Conservation (phyloP, 192 early-diverging fungal species). For the Coemansia sp. region DNA sequence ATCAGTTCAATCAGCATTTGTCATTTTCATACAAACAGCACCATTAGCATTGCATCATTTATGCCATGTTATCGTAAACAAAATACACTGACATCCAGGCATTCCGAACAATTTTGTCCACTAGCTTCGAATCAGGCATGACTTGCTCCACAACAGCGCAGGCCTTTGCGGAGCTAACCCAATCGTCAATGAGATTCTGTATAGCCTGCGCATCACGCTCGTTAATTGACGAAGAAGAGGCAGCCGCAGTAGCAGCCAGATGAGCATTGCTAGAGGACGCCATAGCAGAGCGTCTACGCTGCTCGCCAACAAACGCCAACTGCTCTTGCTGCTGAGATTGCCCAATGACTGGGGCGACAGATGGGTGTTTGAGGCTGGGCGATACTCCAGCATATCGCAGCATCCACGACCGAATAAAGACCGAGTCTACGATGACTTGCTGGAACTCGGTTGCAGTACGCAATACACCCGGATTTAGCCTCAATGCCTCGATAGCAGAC, state of each 20-base stretch:
- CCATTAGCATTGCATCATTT: neutral
- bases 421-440: conserved; percentile 34
- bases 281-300: conserved; percentile 2
- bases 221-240: conserved; percentile 9
- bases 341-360: neutral
- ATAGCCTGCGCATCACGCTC: conserved; percentile 35
- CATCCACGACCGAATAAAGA: conserved; percentile 47
- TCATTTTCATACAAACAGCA: neutral
- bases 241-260: neutral
- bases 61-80: neutral
- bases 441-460: conserved; percentile 13
- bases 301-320: conserved; percentile 8
- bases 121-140: conserved; percentile 9
- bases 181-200: conserved; percentile 43
- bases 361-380: conserved; percentile 17
- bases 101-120: conserved; percentile 22
- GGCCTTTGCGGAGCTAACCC: conserved; percentile 33
- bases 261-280: neutral
- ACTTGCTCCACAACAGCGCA: conserved; percentile 13
- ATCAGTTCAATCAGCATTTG: conserved; percentile 1
- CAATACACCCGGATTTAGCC: conserved; percentile 18
- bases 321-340: neutral
- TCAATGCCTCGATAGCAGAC: conserved; percentile 30
- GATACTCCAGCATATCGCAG: conserved; percentile 36
- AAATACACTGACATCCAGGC: conserved; percentile 43